Evolutionary conservation across 306 rosid genomes (phyloP).

Genomic region (Inga oerstediana): DNA sequence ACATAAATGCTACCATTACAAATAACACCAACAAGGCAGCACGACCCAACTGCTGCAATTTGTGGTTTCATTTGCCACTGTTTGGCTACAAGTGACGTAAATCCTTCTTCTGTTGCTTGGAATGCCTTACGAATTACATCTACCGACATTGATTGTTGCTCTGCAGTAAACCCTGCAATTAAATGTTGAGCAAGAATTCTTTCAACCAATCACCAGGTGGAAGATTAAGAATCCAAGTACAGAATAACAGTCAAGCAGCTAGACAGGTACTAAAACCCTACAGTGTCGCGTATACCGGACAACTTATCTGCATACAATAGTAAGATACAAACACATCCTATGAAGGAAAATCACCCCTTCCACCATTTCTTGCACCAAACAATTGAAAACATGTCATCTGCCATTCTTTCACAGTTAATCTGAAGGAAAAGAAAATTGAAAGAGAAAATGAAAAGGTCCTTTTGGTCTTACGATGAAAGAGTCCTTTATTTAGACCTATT

Average conservation of each 20-base stretch:
- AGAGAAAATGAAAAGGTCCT: slow-evolving; percentile 1
- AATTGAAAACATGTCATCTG: not conserved
- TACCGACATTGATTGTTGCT: slow-evolving; percentile 61
- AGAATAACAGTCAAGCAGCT: not conserved
- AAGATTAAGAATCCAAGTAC: slow-evolving; percentile 5
- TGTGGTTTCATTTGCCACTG: slow-evolving; percentile 72
- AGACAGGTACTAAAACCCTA: slow-evolving; percentile 12
- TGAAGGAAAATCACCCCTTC: slow-evolving; percentile 4
- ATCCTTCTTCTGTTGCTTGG: slow-evolving; percentile 79
- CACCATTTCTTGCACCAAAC: not conserved
- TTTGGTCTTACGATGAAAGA: slow-evolving; percentile 1
- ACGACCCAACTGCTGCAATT: slow-evolving; percentile 81
- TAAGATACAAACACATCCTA: not conserved
- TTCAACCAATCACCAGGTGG: not conserved
- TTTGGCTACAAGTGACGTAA: slow-evolving; percentile 56
- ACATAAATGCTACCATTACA: slow-evolving; percentile 60
- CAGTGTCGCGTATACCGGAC: not conserved
- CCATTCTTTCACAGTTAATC: not conserved
- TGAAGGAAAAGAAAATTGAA: not conserved
- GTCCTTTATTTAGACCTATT: not conserved
- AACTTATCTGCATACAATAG: slow-evolving; percentile 12
- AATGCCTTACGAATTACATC: slow-evolving; percentile 74
- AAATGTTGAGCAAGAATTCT: slow-evolving; percentile 8
- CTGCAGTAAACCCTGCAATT: slow-evolving; percentile 58
- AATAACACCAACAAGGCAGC: slow-evolving; percentile 72